These are phyloP conservation scores for Leishmania gerbilli DNA, from an alignment of 208 protist species.

Conservation along the genomic window DNA sequence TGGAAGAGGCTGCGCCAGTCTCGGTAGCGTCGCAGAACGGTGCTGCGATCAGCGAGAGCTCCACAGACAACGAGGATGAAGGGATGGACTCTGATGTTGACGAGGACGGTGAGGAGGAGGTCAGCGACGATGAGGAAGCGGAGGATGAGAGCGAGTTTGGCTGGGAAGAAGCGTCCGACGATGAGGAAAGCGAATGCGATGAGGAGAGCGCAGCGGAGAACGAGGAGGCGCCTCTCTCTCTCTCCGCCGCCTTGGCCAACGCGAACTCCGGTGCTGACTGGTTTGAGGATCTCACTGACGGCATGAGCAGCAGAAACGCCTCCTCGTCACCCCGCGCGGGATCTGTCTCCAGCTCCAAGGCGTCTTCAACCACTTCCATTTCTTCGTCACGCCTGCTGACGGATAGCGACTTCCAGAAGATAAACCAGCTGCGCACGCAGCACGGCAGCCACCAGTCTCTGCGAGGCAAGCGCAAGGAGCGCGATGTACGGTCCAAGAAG, in stretches of 20 bases:
- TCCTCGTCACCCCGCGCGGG: constrained; percentile 27
- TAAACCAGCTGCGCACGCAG: constrained; percentile 73
- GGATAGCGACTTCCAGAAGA: constrained; percentile 85
- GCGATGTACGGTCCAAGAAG: constrained; percentile 50
- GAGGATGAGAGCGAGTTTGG: constrained; percentile 22
- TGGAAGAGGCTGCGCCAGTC: background rate
- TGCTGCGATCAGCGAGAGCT: background rate
- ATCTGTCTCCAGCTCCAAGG: constrained; percentile 42
- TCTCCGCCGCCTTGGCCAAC: constrained; percentile 26
- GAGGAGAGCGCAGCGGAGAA: constrained; percentile 30
- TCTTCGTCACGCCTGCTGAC: constrained; percentile 70
- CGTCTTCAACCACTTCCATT: constrained; percentile 38
- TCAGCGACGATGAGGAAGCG: constrained; percentile 25
- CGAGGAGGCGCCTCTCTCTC: constrained; percentile 34
- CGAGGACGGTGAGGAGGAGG: constrained; percentile 3
- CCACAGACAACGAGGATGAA: background rate
- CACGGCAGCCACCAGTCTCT: constrained; percentile 73
- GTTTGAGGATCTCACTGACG: constrained; percentile 68
- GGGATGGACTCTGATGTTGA: background rate
- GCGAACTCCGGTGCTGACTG: constrained; percentile 37
- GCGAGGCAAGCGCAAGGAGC: constrained; percentile 74
- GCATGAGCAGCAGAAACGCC: constrained; percentile 4
- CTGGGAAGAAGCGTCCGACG: constrained; percentile 30
- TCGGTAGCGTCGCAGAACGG: background rate
- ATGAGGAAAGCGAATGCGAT: constrained; percentile 29